A percentile compares a stretch with the other conserved stretches of the same genome.
Conservation (phyloP, 1,139 yeast genomes). For the Taiozyma sp. region DNA sequence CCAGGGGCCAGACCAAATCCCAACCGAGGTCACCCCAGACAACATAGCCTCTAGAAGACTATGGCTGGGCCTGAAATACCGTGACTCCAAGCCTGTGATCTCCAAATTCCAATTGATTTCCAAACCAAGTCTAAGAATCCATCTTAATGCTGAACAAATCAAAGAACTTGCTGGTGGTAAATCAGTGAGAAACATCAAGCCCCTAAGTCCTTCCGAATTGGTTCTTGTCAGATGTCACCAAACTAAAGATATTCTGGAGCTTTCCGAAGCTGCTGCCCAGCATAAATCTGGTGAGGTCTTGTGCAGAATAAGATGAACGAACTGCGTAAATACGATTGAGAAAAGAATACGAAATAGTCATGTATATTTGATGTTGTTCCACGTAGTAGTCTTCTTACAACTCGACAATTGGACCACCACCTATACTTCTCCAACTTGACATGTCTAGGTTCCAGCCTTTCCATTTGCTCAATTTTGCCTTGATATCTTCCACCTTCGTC, state of each 20-base stretch:
- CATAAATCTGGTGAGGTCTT: conserved; percentile 73
- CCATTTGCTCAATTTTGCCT: conserved; percentile 52
- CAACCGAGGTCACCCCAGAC: conserved; percentile 82
- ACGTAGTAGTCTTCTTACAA: conserved; percentile 25
- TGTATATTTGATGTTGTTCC: conserved; percentile 1
- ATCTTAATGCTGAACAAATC: conserved; percentile 59
- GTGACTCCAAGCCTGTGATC: conserved; percentile 75
- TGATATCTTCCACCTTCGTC: conserved; percentile 19
- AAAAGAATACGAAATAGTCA: not conserved
- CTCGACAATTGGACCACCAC: conserved; percentile 55
- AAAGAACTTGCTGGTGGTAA: conserved; percentile 73
- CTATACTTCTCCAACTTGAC: conserved; percentile 71
- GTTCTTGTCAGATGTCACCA: conserved; percentile 53
- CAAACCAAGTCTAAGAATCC: conserved; percentile 78
- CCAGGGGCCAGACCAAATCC: conserved; percentile 75
- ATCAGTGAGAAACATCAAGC: conserved; percentile 68
- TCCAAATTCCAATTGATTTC: conserved; percentile 70
- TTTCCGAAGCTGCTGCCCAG: conserved; percentile 81
- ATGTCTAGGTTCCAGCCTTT: conserved; percentile 84
- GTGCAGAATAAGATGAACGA: conserved; percentile 61
- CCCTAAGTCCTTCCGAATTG: conserved; percentile 88
- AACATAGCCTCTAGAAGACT: conserved; percentile 82
- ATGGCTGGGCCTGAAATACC: conserved; percentile 90
- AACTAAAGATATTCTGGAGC: conserved; percentile 56
- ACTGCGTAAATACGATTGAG: not conserved